Evolutionary conservation across 305 asterid species (phyloP).

Genomic region (Ajuga reptans): DNA sequence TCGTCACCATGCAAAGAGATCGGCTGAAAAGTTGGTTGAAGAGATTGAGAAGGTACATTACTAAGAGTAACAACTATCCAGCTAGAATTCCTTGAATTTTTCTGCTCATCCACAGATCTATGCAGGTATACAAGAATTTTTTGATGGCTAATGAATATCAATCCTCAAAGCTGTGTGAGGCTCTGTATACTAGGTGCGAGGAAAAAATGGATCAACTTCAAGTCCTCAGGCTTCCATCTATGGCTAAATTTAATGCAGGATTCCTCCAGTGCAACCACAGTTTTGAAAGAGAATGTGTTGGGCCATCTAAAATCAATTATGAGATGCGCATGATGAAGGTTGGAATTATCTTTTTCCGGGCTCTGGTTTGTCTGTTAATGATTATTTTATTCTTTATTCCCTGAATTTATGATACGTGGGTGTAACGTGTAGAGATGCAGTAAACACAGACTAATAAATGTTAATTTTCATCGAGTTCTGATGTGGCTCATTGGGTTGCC

Average conservation of each 20-base stretch:
- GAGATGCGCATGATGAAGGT: conserved; percentile 93
- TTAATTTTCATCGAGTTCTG: neutral
- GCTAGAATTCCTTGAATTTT: neutral
- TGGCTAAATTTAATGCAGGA: conserved; percentile 98
- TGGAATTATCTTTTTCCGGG: neutral
- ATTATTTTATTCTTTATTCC: neutral
- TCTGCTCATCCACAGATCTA: conserved; percentile 25
- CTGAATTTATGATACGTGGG: neutral
- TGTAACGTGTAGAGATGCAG: neutral
- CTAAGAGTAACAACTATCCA: conserved; percentile 10
- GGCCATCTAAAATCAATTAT: conserved; percentile 79
- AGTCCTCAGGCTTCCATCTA: conserved; percentile 89
- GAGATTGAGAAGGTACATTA: conserved; percentile 65
- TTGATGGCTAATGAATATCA: conserved; percentile 67
- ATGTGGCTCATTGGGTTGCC: neutral
- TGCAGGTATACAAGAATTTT: conserved; percentile 69
- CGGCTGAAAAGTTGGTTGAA: conserved; percentile 72
- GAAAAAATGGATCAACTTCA: conserved; percentile 98
- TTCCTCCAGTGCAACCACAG: conserved; percentile 89
- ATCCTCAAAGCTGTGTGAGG: conserved; percentile 87
- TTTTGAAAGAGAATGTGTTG: conserved; percentile 77
- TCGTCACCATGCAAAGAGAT: conserved; percentile 81
- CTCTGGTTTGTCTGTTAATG: neutral
- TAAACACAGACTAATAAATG: neutral
- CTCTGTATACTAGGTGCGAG: conserved; percentile 69